Percentiles rank a stretch among this genome's conserved stretches.
Evolutionary conservation across 2,329 filamentous ascomycete genomes (phyloP).

Genomic region (Aspergillus ruber): DNA sequence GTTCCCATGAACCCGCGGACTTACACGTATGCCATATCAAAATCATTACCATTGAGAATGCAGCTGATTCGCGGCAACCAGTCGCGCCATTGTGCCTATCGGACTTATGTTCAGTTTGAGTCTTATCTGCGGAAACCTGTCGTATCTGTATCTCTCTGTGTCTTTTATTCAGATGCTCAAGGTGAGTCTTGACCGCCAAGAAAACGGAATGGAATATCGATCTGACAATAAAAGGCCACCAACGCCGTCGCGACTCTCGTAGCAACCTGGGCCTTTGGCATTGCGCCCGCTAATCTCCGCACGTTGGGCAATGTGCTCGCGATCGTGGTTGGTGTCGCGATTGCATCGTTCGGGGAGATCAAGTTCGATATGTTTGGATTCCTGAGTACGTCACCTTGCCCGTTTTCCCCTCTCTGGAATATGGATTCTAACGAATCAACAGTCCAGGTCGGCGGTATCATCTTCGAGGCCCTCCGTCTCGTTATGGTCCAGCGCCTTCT

Average conservation of each 20-base stretch:
- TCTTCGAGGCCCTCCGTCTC: constrained; percentile 73
- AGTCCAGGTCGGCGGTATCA: constrained; percentile 67
- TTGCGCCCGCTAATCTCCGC: constrained; percentile 76
- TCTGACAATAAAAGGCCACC: constrained; percentile 55
- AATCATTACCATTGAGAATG: too few species aligned
- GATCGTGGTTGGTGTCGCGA: constrained; percentile 90
- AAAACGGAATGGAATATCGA: background rate
- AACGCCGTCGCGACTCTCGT: constrained; percentile 93
- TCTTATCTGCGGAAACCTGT: constrained; percentile 92
- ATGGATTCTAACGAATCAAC: too few species aligned
- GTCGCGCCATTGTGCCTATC: constrained; percentile 83
- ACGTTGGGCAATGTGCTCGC: constrained; percentile 87
- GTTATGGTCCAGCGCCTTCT: constrained; percentile 83
- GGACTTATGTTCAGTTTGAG: constrained; percentile 92
- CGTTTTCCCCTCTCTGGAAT: too few species aligned
- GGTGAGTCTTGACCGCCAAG: constrained; percentile 45
- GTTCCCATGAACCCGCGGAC: constrained; percentile 95
- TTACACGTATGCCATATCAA: constrained; percentile 51
- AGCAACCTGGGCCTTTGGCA: constrained; percentile 79
- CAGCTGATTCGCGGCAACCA: too few species aligned
- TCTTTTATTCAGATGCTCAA: constrained; percentile 99
- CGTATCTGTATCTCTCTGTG: constrained; percentile 88
- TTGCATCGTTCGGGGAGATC: constrained; percentile 93
- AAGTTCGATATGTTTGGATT: constrained; percentile 66
- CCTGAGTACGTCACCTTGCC: constrained; percentile 21